A percentile compares a stretch with the other conserved stretches of the same genome.
phyloP scores from a whole-genome alignment of 768 basidiomycete genomes.

The Macrolepiota fuliginosa region DNA sequence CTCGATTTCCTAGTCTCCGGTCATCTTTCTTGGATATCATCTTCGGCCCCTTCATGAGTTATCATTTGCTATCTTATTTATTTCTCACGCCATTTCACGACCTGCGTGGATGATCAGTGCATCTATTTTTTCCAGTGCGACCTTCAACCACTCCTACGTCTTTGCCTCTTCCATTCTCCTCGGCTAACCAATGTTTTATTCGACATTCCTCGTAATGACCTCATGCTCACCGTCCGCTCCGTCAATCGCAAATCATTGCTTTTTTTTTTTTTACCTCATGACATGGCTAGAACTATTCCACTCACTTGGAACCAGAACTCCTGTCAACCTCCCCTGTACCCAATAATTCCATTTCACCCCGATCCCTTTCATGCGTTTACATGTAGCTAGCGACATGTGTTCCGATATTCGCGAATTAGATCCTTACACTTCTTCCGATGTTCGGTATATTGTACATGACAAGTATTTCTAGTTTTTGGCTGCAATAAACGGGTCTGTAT shows the following conservation, averaged over 20 bases:
- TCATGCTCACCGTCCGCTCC: background rate
- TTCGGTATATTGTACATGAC: conserved; percentile 14
- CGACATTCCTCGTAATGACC: conserved; percentile 6
- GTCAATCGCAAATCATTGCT: background rate
- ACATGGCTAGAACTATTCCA: background rate
- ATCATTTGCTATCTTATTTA: conserved; percentile 14
- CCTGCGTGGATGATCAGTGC: conserved; percentile 1
- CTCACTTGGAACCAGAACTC: background rate
- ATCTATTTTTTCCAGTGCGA: background rate
- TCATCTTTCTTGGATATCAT: conserved; percentile 5
- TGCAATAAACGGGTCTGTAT: conserved; percentile 6
- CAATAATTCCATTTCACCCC: background rate
- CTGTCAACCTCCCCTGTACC: background rate
- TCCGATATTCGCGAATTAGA: background rate
- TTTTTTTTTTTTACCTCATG: background rate
- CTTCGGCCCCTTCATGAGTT: conserved; percentile 6
- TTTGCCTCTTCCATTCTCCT: background rate
- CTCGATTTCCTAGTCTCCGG: conserved; percentile 8
- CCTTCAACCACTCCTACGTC: conserved; percentile 1
- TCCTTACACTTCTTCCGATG: conserved; percentile 5
- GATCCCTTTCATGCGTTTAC: background rate
- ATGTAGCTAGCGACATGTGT: conserved; percentile 4
- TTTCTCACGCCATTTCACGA: conserved; percentile 6
- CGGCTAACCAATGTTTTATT: background rate
- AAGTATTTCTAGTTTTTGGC: conserved; percentile 14